Evolutionary conservation across 176 grass and related monocot genomes (phyloP), one percentile per base, ranked within the genome.

Genomic region (Poa pratensis): DNA sequence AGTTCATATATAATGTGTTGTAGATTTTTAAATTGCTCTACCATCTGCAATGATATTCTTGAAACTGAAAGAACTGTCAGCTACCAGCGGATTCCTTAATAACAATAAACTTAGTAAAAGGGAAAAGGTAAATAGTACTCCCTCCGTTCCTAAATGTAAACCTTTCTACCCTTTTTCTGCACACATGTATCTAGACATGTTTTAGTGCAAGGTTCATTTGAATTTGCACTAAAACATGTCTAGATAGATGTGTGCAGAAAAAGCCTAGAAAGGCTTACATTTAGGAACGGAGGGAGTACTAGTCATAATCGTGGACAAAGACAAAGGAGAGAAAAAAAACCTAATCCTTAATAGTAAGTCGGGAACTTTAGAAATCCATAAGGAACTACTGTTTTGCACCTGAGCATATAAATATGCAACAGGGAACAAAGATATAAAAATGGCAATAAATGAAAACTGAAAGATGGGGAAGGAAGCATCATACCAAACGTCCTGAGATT

Each of bases 401-500:
- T 53, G n/a, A 84, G 35, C 11, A 80, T 7, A 73, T 46, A 28
- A 49, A 49, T 52, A 75, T 49, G 57, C 18, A 85, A 16, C 5
- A 58, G 34, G 77, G 20, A 40, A 85, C n/a, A 69, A 42, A 69
- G 62, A 66, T 69, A 73, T 27, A 85, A 52, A 24, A 19, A 40
- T 10, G 40, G 20, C 14, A n/a, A 90, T 7, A 65, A 72, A 81
- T 51, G 12, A 32, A 32, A 86, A 80, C 13, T 19, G 2, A 30
- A 43, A 85, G 26, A 2, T 0, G 2, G 28, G 22, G 16, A 74
- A 30, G 54, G 28, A 80, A 73, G 30, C 26, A 78, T 22, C 32
- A 68, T 88, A 91, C 90, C 86, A 91, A 62, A 85, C 90, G 77
- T 81, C 90, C 90, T 17, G 90, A 91, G 49, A 91, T 91, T 71